A percentile compares a stretch with the other conserved stretches of the same genome.
phyloP scores from a whole-genome alignment of 495 filamentous ascomycete species.

The Xylaria palmicola region DNA sequence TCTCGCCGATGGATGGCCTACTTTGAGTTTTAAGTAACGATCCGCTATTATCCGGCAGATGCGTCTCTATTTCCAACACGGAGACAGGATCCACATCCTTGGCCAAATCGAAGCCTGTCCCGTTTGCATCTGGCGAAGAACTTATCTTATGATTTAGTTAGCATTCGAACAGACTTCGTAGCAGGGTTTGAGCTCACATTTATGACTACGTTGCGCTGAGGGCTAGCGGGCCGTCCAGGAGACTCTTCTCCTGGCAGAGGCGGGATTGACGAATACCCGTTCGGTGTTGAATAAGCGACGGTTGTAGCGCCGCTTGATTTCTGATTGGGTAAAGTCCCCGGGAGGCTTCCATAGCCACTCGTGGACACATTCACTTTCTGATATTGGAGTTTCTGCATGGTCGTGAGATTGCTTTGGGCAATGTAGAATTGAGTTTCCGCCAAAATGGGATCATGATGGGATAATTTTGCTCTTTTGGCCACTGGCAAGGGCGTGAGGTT shows the following conservation, averaged over 20 bases:
- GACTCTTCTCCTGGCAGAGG: slow-evolving; percentile 27
- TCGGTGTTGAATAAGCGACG: slow-evolving; percentile 30
- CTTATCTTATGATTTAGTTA: slow-evolving; percentile 21
- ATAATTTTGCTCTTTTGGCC: slow-evolving; percentile 14
- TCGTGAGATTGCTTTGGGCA: slow-evolving; percentile 30
- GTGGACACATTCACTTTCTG: slow-evolving; percentile 22
- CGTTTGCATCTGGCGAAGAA: slow-evolving; percentile 28
- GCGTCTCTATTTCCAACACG: neutral
- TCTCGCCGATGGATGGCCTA: slow-evolving; percentile 6
- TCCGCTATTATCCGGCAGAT: neutral
- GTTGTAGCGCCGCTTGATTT: slow-evolving; percentile 31
- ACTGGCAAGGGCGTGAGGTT: slow-evolving; percentile 3
- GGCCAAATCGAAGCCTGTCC: slow-evolving; percentile 12
- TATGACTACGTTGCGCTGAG: slow-evolving; percentile 9
- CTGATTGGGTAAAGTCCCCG: slow-evolving; percentile 15
- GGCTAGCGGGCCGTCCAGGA: slow-evolving; percentile 11
- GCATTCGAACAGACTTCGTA: neutral
- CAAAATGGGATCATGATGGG: slow-evolving; percentile 15
- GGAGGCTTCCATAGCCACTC: slow-evolving; percentile 17
- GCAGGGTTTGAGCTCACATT: slow-evolving; percentile 15
- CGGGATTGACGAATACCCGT: slow-evolving; percentile 24
- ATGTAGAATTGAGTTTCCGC: slow-evolving; percentile 27
- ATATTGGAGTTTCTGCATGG: slow-evolving; percentile 33
- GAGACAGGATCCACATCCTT: neutral
- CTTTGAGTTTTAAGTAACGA: neutral